phyloP scores from a whole-genome alignment of 2,329 filamentous ascomycete genomes.

The Colletotrichum sp. region DNA sequence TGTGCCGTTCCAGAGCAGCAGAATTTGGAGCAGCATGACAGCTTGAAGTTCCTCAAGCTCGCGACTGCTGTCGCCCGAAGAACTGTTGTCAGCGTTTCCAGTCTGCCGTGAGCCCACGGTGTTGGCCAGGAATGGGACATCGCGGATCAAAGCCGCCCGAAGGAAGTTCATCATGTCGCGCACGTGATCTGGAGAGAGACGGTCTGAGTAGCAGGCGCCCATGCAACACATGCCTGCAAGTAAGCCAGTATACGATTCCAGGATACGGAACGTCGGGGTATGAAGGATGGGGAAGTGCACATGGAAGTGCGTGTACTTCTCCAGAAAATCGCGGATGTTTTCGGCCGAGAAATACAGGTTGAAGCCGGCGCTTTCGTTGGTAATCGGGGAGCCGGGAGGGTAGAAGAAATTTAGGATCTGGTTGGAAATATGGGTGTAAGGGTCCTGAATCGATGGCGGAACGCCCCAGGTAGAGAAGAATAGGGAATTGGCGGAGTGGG shows the following conservation, averaged over 20 bases:
- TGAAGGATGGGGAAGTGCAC: slow-evolving; percentile 77
- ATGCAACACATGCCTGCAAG: slow-evolving; percentile 74
- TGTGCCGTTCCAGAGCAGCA: slow-evolving; percentile 75
- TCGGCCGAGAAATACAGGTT: slow-evolving; percentile 69
- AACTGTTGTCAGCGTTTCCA: not conserved
- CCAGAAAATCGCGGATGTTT: slow-evolving; percentile 74
- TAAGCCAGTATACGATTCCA: slow-evolving; percentile 70
- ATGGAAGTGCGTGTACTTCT: slow-evolving; percentile 75
- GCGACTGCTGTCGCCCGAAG: slow-evolving; percentile 22
- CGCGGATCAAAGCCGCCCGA: slow-evolving; percentile 62
- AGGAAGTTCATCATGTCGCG: slow-evolving; percentile 72
- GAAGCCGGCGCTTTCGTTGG: slow-evolving; percentile 57
- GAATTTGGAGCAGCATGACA: slow-evolving; percentile 63
- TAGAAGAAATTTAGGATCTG: slow-evolving; percentile 63
- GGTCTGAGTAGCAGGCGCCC: slow-evolving; percentile 76
- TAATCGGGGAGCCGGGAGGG: slow-evolving; percentile 60
- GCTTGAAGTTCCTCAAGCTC: slow-evolving; percentile 73
- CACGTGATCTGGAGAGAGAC: slow-evolving; percentile 63
- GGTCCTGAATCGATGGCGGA: slow-evolving; percentile 52
- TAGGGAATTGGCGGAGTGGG: slow-evolving; percentile 40
- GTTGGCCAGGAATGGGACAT: slow-evolving; percentile 52
- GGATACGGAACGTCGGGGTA: slow-evolving; percentile 72
- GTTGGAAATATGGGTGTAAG: slow-evolving; percentile 59
- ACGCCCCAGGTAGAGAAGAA: slow-evolving; percentile 58
- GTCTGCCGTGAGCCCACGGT: slow-evolving; percentile 26